Evolutionary conservation across 441 rosid genomes (phyloP), one percentile per base, ranked within the genome.

Genomic region (Gossypium gossypioides): DNA sequence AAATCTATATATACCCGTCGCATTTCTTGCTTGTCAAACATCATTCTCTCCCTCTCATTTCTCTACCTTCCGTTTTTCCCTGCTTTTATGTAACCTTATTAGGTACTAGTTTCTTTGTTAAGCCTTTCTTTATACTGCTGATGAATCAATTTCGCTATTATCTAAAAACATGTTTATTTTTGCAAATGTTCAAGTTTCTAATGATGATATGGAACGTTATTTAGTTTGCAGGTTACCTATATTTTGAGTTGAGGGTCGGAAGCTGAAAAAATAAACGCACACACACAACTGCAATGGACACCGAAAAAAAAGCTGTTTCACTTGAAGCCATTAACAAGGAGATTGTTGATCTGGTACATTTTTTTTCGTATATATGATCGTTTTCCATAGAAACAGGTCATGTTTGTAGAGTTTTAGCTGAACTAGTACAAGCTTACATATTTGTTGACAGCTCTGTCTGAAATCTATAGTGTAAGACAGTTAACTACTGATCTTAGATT

Each of bases 271-370:
- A 67, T 2, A 21, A 3, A 3, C 51, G 3, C 12, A 12, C 12
- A 10, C 32, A 27, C 1, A 22, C 10, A 32, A 32, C 56, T 16
- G 51, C 75, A 58, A 83, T 80, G 75, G 69, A 63, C 13, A 8
- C 1, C 76, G 87, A 85, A 60, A 83, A 83, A 73, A 81, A 82
- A 54, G 71, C 72, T 3, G 32, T 46, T 3, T 78, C 86, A 46
- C 78, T 84, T 16, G 79, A 84, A 69, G 86, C 84, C 37, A 73
- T 83, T 67, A 79, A 44, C 79, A 76, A 81, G 59, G 86, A 84
- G 75, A 77, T 72, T 6, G 56, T 84, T 69, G 84, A 84, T 68
- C 75, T 84, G 79, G 84, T 81, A 76, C 13, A n/a, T 50, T 1
- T 22, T 66, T 66, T 12, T 60, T 40, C 18, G 34, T 61, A 32